Conservation (phyloP, 345 rosid species). For the Heritiera littoralis region DNA sequence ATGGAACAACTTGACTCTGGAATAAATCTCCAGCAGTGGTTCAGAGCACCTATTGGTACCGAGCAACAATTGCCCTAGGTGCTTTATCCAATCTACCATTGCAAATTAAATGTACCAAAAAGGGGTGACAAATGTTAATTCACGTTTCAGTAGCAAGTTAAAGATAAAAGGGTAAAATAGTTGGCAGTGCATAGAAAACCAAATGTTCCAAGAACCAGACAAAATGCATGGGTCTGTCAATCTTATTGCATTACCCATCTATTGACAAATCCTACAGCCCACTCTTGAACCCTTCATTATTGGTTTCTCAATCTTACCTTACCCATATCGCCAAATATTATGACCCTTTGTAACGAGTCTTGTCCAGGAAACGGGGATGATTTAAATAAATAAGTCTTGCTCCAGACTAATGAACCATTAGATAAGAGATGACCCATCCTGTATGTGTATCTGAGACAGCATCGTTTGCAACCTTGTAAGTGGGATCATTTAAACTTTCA, state of each 20-base stretch:
- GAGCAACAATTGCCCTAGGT: neutral
- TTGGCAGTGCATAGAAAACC: conserved; percentile 3
- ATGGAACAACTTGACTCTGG: conserved; percentile 9
- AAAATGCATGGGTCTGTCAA: neutral
- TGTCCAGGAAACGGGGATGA: conserved; percentile 93
- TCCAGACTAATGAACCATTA: conserved; percentile 48
- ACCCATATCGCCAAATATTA: conserved; percentile 91
- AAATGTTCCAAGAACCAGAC: neutral
- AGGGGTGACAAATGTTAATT: neutral
- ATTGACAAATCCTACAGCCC: conserved; percentile 1
- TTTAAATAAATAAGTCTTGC: conserved; percentile 65
- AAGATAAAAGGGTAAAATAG: neutral
- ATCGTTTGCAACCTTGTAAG: neutral
- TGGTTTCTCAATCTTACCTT: conserved; percentile 50
- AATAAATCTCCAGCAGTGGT: neutral
- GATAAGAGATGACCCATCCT: conserved; percentile 59
- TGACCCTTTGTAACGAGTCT: conserved; percentile 75
- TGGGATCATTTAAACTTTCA: conserved; percentile 7
- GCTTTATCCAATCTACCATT: neutral
- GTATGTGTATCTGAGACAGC: conserved; percentile 58
- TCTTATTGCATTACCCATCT: neutral
- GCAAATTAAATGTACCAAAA: neutral
- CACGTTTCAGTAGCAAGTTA: no score
- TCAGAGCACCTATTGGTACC: neutral
- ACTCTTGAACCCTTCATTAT: conserved; percentile 4